These are phyloP conservation scores for Tilletia horrida DNA, from an alignment of 1,284 basidiomycete genomes.

Conservation along the genomic window DNA sequence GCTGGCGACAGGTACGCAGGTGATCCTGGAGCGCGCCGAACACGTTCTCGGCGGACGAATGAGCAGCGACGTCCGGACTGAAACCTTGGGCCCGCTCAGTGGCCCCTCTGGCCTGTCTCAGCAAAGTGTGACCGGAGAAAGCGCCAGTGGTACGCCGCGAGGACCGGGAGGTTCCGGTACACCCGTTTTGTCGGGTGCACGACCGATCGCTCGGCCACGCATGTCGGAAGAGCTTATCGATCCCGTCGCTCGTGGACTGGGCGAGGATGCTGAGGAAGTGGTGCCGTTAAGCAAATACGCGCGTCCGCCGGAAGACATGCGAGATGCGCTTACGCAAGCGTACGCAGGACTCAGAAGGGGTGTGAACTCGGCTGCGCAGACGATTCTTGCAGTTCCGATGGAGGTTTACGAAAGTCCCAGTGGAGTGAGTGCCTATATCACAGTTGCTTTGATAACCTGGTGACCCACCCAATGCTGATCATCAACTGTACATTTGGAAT, in stretches of 20 bases:
- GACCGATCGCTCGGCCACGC: constrained; percentile 1
- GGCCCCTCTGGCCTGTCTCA: background rate
- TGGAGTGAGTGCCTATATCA: background rate
- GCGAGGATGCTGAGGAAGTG: background rate
- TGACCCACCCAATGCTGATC: no score
- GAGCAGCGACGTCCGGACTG: constrained; percentile 65
- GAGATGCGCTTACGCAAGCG: constrained; percentile 82
- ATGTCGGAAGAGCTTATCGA: constrained; percentile 15
- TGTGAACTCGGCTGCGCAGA: constrained; percentile 88
- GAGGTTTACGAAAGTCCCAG: constrained; percentile 76
- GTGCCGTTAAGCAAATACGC: constrained; percentile 75
- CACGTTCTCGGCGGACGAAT: constrained; percentile 74
- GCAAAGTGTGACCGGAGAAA: background rate
- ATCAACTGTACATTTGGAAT: no score
- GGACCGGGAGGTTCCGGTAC: constrained; percentile 24
- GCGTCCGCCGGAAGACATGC: constrained; percentile 76
- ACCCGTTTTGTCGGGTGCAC: background rate
- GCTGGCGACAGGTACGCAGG: constrained; percentile 92
- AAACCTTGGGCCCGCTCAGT: constrained; percentile 59
- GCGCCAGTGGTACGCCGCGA: constrained; percentile 14
- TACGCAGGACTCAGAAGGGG: constrained; percentile 69
- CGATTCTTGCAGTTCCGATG: constrained; percentile 97
- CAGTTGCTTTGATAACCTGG: no score
- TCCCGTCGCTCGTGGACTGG: constrained; percentile 4
- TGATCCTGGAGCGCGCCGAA: constrained; percentile 92